Conservation (phyloP, 306 rosid species). For the Senna tora region DNA sequence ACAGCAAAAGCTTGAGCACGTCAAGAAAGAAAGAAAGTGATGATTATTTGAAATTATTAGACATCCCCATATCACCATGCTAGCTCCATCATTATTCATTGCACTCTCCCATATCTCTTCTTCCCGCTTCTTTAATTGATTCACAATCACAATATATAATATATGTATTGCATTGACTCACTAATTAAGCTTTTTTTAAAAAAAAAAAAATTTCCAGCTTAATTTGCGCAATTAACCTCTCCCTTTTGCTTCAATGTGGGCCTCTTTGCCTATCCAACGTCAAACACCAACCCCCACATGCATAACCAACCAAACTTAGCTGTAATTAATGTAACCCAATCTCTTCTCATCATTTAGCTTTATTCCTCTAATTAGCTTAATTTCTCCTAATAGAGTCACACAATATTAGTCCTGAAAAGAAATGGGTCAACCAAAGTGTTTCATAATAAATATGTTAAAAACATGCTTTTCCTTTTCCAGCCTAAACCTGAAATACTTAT, state of each 20-base stretch:
- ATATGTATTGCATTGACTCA: background rate
- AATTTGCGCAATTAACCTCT: conserved; percentile 41
- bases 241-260: background rate
- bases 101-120: background rate
- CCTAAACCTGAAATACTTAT: too few species aligned
- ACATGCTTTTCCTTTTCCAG: too few species aligned
- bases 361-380: too few species aligned
- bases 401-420: too few species aligned
- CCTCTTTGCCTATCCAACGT: too few species aligned
- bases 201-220: too few species aligned
- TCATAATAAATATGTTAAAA: too few species aligned
- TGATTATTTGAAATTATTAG: conserved; percentile 31
- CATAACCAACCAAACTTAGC: background rate
- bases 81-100: background rate
- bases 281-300: background rate
- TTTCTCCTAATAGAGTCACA: too few species aligned
- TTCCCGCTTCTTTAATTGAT: too few species aligned
- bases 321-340: background rate
- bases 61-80: conserved; percentile 27
- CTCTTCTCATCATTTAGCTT: too few species aligned
- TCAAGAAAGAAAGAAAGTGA: conserved; percentile 39
- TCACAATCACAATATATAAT: conserved; percentile 4
- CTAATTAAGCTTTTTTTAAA: conserved; percentile 37
- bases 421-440: too few species aligned
- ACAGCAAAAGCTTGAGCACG: conserved; percentile 43